Percentiles rank a stretch among this genome's conserved stretches.
Evolutionary conservation across 106 monocot species (phyloP).

Genomic region (Gastrodia elata): DNA sequence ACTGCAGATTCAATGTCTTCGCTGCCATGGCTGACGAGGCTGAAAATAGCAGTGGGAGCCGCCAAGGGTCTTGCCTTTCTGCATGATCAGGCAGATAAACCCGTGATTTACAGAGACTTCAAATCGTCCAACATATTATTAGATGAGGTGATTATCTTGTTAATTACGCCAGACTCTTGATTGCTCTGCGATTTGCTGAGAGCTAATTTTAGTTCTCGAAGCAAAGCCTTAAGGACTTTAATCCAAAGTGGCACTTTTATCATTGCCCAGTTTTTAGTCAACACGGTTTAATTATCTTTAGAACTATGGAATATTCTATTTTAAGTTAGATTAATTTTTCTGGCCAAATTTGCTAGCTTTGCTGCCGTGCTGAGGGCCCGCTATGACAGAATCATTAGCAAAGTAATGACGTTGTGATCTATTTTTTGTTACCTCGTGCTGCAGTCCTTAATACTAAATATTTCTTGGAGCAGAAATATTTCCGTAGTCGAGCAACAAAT

Average conservation of each 20-base stretch:
- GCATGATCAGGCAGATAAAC: conserved; percentile 17
- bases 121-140: conserved; percentile 18
- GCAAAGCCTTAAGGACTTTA: neutral
- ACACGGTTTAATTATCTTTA: neutral
- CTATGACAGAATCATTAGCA: neutral
- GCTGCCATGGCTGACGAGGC: conserved; percentile 14
- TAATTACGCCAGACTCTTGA: neutral
- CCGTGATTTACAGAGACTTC: conserved; percentile 18
- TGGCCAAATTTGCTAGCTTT: neutral
- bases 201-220: neutral
- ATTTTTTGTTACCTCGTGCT: neutral
- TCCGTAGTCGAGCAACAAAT: no score
- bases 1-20: conserved; percentile 8
- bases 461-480: no score
- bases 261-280: neutral
- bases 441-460: neutral
- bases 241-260: neutral
- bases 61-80: conserved; percentile 18
- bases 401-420: neutral
- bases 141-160: conserved; percentile 11
- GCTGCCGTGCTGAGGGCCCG: neutral
- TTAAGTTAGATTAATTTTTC: neutral
- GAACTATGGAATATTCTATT: neutral
- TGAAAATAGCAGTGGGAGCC: conserved; percentile 17
- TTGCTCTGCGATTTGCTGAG: neutral